Conservation (phyloP, 306 rosid genomes). For the Quercus ilex region DNA sequence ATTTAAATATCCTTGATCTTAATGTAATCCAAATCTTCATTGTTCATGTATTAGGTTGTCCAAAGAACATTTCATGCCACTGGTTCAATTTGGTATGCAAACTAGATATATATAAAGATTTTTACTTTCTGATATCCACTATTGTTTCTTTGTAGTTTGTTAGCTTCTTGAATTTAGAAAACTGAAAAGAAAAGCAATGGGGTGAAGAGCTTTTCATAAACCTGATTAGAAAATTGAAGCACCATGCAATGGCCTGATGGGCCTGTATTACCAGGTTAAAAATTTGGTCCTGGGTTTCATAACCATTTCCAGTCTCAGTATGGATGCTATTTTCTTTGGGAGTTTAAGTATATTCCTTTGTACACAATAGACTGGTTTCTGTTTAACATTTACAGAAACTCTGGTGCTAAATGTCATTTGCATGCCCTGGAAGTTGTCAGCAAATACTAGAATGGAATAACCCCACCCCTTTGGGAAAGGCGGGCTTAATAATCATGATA, state of each 20-base stretch:
- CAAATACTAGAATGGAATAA: neutral
- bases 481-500: neutral
- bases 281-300: neutral
- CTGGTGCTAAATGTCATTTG: neutral
- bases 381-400: neutral
- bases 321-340: neutral
- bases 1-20: neutral
- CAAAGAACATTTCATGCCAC: neutral
- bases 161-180: conserved; percentile 1
- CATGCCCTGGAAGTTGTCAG: neutral
- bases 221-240: neutral
- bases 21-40: neutral
- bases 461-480: neutral
- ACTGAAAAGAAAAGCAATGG: too few relatives aligned
- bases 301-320: neutral
- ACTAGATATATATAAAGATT: neutral
- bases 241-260: neutral
- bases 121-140: neutral
- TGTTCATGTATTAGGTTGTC: neutral
- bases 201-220: neutral
- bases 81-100: neutral
- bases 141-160: neutral
- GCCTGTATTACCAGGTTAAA: neutral
- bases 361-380: neutral
- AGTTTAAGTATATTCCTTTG: neutral